Evolutionary conservation across 352 stramenopile genomes (phyloP), one percentile per base, ranked within the genome.

Genomic region (Phytophthora parvispora): DNA sequence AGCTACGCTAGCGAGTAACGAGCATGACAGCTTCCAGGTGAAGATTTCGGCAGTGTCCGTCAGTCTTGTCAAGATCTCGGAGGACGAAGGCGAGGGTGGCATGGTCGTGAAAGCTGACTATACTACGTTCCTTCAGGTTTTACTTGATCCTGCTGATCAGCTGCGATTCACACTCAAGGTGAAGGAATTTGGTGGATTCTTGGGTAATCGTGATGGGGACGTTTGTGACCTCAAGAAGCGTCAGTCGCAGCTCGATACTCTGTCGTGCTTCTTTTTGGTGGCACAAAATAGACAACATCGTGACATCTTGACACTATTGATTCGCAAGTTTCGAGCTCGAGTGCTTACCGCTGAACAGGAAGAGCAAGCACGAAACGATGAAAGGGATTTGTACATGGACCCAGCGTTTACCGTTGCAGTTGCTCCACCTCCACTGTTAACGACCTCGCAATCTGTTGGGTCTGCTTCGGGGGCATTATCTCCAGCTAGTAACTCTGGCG

Each of bases 11-110:
- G 83, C 84, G 5, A 94, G 83, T 64, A 92, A 92, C 36, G 88
- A 95, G 47, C 62, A 80, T 49, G 88, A 95, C 48, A 94, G 82
- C 36, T 95, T 95, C 69, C 88, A 95, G 62, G 69, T 95, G 54
- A 93, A 92, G 58, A 95, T 95, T 34, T 72, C 67, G 1, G 54
- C 78, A 1, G 77, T 87, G 6, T 57, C 62, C 1, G 82, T 95
- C 16, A 73, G 61, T 32, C 61, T 95, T 18, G 64, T 90, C 6
- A 95, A 95, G 62, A 82, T 94, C 43, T 92, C 88, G 6, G 88
- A 95, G 56, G 62, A 90, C 4, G 84, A 92, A 24, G 74, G 82
- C 15, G 86, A 94, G 60, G 77, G 74, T 34, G 88, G 88, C 4
- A 73, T 91, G 0, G 78, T 93, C 6, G 83, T 80, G n/a, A 82